Percentiles rank a stretch among this genome's conserved stretches.
Evolutionary conservation across 768 basidiomycete species (phyloP).

Genomic region (Tulasnella calospora): DNA sequence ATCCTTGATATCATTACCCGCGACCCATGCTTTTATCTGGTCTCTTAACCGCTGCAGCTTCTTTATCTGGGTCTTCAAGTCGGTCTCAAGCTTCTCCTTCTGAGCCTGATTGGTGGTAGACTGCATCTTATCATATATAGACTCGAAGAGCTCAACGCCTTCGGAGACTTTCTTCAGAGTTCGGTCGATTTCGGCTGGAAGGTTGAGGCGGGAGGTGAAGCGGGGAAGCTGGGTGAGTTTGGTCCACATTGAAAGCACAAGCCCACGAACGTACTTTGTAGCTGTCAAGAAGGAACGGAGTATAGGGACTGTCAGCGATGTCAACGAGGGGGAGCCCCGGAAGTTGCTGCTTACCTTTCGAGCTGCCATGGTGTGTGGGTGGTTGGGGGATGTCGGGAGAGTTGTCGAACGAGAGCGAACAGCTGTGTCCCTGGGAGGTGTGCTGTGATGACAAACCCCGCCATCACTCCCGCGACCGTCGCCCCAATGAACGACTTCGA

Average conservation of each 20-base stretch:
- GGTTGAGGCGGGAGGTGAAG: not conserved
- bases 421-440: constrained; percentile 6
- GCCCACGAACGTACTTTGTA: constrained; percentile 19
- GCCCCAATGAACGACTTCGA: not conserved
- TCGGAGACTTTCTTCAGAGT: constrained; percentile 95
- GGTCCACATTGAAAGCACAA: constrained; percentile 19
- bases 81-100: constrained; percentile 95
- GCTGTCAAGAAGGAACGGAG: not conserved
- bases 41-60: constrained; percentile 78
- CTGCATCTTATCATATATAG: constrained; percentile 98
- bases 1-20: constrained; percentile 98
- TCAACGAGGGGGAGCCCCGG: not conserved
- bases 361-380: constrained; percentile 23
- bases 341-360: constrained; percentile 13
- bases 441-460: constrained; percentile 6
- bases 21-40: constrained; percentile 94
- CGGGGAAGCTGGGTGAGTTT: not conserved
- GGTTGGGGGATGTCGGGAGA: constrained; percentile 4
- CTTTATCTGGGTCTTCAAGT: constrained; percentile 98
- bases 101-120: constrained; percentile 92
- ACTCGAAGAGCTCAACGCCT: constrained; percentile 92
- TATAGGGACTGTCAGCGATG: not conserved
- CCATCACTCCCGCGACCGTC: not conserved
- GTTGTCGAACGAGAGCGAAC: not conserved
- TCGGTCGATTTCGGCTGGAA: constrained; percentile 92